phyloP scores from a whole-genome alignment of 306 rosid species.

The Pyrus betulifolia region DNA sequence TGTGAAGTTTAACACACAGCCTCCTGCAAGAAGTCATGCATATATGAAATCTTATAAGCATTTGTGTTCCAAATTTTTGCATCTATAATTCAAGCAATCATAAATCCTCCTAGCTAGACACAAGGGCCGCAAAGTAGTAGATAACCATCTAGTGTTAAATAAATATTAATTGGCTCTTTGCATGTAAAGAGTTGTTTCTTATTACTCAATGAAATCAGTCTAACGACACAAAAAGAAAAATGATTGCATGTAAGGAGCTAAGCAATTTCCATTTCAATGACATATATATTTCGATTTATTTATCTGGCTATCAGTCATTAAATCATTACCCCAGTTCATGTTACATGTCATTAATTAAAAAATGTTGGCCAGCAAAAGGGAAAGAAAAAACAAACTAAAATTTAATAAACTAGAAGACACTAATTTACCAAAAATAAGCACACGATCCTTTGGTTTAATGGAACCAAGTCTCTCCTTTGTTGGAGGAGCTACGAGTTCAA shows the following conservation, averaged over 20 bases:
- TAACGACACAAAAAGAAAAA: too few relatives aligned
- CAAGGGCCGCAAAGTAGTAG: background rate
- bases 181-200: background rate
- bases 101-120: background rate
- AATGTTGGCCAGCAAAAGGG: background rate
- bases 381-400: background rate
- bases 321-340: background rate
- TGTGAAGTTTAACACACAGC: slow-evolving; percentile 38
- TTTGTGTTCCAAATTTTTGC: background rate
- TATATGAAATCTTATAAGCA: background rate
- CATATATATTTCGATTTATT: too few relatives aligned
- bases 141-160: background rate
- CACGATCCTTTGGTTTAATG: background rate
- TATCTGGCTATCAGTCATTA: background rate
- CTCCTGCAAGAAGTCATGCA: slow-evolving; percentile 24
- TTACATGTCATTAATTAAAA: background rate
- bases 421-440: background rate
- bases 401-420: background rate
- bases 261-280: background rate
- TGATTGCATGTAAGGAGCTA: background rate
- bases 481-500: background rate
- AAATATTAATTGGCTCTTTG: background rate
- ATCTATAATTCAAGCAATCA: background rate
- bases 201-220: background rate
- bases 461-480: background rate